Percentiles rank a stretch among this genome's conserved stretches.
Conservation (phyloP, 2,329 filamentous ascomycete genomes). For the Botryotinia narcissicola region DNA sequence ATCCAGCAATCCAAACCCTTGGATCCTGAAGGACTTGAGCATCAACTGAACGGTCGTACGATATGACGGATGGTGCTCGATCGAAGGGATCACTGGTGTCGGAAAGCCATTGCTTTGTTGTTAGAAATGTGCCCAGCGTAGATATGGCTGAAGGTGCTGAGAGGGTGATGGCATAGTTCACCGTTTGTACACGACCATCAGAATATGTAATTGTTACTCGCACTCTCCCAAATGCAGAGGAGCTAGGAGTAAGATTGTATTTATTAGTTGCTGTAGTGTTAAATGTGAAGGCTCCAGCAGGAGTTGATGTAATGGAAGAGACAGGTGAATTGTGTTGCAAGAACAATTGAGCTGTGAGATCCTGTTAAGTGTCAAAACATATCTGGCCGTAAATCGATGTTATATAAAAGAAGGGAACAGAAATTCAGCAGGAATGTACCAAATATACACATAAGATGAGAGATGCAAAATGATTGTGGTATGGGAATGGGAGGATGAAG, state of each 20-base stretch:
- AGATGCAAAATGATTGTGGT: neutral
- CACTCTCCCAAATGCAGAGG: constrained; percentile 49
- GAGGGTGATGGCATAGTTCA: constrained; percentile 57
- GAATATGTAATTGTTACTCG: constrained; percentile 49
- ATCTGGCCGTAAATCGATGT: too few relatives aligned
- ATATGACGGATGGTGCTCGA: constrained; percentile 54
- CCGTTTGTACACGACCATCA: constrained; percentile 48
- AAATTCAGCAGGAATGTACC: rapidly evolving
- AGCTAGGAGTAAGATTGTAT: constrained; percentile 46
- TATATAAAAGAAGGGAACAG: too few relatives aligned
- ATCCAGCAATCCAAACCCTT: constrained; percentile 57
- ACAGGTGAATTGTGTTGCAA: constrained; percentile 45
- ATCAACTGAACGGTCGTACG: constrained; percentile 52
- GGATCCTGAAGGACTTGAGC: constrained; percentile 46
- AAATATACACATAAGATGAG: neutral
- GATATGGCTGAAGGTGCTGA: constrained; percentile 44
- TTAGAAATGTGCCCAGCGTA: constrained; percentile 53
- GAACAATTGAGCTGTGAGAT: constrained; percentile 47
- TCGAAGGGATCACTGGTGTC: constrained; percentile 53
- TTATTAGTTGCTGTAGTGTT: constrained; percentile 34
- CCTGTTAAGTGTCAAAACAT: constrained; percentile 27
- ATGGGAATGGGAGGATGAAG: neutral
- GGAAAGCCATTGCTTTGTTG: constrained; percentile 52
- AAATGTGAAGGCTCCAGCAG: constrained; percentile 42
- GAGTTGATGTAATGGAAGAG: constrained; percentile 42